These are phyloP conservation scores for Didymella glomerata DNA, from an alignment of 2,329 filamentous ascomycete species.

Conservation along the genomic window DNA sequence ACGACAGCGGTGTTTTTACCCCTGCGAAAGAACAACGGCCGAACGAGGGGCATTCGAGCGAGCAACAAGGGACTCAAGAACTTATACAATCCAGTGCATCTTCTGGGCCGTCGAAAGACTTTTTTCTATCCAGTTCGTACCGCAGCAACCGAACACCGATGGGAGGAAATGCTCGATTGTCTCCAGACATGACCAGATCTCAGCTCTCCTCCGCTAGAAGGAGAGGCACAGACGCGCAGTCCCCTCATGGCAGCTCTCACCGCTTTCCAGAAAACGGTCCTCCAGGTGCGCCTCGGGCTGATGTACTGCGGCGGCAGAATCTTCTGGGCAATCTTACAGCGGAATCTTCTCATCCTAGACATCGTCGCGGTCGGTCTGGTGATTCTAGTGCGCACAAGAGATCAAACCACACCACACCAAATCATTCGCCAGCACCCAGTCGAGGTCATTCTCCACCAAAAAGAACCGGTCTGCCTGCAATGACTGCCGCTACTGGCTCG, in stretches of 20 bases:
- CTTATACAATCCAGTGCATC: slow-evolving; percentile 21
- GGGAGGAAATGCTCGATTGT: slow-evolving; percentile 35
- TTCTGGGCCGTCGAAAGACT: slow-evolving; percentile 31
- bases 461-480: slow-evolving; percentile 29
- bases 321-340: slow-evolving; percentile 22
- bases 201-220: slow-evolving; percentile 35
- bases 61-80: slow-evolving; percentile 14
- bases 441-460: slow-evolving; percentile 43
- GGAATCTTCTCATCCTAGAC: slow-evolving; percentile 27
- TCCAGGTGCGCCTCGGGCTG: slow-evolving; percentile 38
- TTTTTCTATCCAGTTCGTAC: slow-evolving; percentile 43
- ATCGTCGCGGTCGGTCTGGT: slow-evolving; percentile 38
- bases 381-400: slow-evolving; percentile 32
- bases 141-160: slow-evolving; percentile 35
- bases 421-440: slow-evolving; percentile 41
- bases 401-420: slow-evolving; percentile 33
- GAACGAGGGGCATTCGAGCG: background rate
- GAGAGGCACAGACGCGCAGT: slow-evolving; percentile 31
- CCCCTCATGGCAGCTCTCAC: slow-evolving; percentile 30
- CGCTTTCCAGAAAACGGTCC: slow-evolving; percentile 24
- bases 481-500: slow-evolving; percentile 20
- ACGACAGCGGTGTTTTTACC: slow-evolving; percentile 48
- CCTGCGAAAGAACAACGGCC: slow-evolving; percentile 16
- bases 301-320: slow-evolving; percentile 44
- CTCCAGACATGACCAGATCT: slow-evolving; percentile 36